Conservation (phyloP, 306 rosid genomes). For the Cucurbita maxima region DNA sequence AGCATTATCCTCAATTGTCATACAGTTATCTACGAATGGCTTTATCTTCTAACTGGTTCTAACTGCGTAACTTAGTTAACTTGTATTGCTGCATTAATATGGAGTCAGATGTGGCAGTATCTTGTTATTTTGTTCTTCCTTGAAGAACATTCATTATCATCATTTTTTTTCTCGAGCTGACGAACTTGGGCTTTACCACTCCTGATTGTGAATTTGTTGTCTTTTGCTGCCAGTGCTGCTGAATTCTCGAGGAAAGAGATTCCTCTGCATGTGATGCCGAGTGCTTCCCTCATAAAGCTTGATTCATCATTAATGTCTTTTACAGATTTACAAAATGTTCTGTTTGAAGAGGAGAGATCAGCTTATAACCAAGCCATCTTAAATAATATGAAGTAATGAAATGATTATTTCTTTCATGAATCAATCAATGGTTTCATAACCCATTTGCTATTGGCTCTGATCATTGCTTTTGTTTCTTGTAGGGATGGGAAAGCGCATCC, state of each 20-base stretch:
- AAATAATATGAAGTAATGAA: constrained; percentile 62
- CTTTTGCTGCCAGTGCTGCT: constrained; percentile 66
- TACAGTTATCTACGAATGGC: not conserved
- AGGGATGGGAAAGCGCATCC: constrained; percentile 94
- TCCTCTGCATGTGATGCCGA: constrained; percentile 70
- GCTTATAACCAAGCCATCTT: constrained; percentile 81
- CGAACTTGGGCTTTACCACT: not conserved
- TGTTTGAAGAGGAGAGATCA: constrained; percentile 79
- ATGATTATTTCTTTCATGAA: not conserved
- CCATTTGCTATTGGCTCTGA: constrained; percentile 4
- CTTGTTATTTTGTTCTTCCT: not conserved
- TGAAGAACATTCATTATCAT: not conserved
- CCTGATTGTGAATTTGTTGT: not conserved
- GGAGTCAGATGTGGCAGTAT: not conserved
- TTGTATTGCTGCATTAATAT: not conserved
- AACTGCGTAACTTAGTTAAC: not conserved
- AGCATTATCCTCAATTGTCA: not conserved
- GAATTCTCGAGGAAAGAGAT: constrained; percentile 78
- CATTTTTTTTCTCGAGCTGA: not conserved
- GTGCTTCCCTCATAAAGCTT: constrained; percentile 47
- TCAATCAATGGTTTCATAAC: not conserved
- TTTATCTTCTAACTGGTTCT: not conserved
- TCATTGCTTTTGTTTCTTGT: constrained; percentile 10
- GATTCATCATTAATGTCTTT: constrained; percentile 63
- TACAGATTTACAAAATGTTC: constrained; percentile 70